Evolutionary conservation across 257 asterid genomes (phyloP).

Genomic region (Echium plantagineum): DNA sequence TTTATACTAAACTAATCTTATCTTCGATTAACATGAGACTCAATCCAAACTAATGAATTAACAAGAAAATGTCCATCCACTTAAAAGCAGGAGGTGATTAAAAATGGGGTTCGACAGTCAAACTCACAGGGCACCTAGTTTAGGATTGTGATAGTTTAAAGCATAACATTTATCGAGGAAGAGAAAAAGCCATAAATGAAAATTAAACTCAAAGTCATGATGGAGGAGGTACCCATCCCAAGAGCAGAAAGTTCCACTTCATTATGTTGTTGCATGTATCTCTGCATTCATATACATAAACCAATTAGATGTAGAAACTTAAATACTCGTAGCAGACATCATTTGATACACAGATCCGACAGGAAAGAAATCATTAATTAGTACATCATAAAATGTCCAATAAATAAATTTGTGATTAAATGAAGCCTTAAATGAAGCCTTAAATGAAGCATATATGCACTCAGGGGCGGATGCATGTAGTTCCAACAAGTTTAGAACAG

Average conservation of each 20-base stretch:
- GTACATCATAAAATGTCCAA: too few species aligned
- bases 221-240: constrained; percentile 62
- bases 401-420: too few species aligned
- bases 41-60: too few species aligned
- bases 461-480: too few species aligned
- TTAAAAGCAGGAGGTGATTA: background rate
- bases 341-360: background rate
- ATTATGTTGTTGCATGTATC: constrained; percentile 65
- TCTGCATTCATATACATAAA: constrained; percentile 19
- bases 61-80: background rate
- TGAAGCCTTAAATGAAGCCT: too few species aligned
- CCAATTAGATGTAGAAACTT: background rate
- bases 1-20: too few species aligned
- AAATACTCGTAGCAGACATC: background rate
- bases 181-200: background rate
- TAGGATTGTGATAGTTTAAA: background rate
- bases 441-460: too few species aligned
- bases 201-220: background rate
- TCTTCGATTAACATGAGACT: too few species aligned
- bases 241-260: constrained; percentile 90
- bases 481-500: too few species aligned
- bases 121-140: background rate
- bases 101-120: background rate
- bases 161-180: too few species aligned
- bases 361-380: too few species aligned